Evolutionary conservation across 345 rosid species (phyloP).

Genomic region (Toxicodendron radicans): DNA sequence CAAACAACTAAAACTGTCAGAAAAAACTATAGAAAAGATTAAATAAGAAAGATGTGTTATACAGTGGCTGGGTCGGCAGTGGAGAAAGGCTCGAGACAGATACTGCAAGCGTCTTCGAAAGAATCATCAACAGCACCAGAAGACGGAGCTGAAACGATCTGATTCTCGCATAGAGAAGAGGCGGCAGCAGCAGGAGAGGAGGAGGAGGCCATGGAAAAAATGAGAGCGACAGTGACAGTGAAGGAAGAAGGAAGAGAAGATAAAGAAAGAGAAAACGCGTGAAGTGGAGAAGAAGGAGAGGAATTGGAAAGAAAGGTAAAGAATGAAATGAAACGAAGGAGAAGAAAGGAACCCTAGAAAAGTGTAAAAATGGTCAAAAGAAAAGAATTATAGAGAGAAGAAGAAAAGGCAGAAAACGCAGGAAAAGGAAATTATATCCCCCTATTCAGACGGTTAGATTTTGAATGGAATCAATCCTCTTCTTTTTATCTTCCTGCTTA

Average conservation of each 20-base stretch:
- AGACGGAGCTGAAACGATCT: conserved; percentile 13
- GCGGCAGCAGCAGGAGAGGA: conserved; percentile 28
- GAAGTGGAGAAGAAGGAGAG: neutral
- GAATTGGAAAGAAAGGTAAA: neutral
- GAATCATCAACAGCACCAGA: conserved; percentile 36
- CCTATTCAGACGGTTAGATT: conserved; percentile 37
- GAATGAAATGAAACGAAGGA: conserved; percentile 10
- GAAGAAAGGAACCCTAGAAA: conserved; percentile 32
- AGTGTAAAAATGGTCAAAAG: conserved; percentile 42
- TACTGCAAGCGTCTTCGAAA: conserved; percentile 77
- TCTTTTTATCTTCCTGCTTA: too few relatives aligned
- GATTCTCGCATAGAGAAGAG: conserved; percentile 22
- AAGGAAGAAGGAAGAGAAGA: conserved; percentile 10
- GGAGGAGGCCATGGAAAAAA: conserved; percentile 45
- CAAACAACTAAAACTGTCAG: too few relatives aligned
- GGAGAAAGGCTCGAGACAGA: conserved; percentile 83
- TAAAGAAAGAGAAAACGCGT: neutral
- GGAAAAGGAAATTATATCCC: conserved; percentile 1
- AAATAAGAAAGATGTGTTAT: conserved; percentile 6
- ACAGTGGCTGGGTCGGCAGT: conserved; percentile 69
- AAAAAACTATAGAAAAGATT: neutral
- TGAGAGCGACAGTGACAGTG: neutral
- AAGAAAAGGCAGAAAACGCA: conserved; percentile 14
- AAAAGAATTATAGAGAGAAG: conserved; percentile 34
- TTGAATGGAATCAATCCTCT: conserved; percentile 30